Conservation (phyloP, 352 stramenopile genomes). For the Globisporangium lucens region DNA sequence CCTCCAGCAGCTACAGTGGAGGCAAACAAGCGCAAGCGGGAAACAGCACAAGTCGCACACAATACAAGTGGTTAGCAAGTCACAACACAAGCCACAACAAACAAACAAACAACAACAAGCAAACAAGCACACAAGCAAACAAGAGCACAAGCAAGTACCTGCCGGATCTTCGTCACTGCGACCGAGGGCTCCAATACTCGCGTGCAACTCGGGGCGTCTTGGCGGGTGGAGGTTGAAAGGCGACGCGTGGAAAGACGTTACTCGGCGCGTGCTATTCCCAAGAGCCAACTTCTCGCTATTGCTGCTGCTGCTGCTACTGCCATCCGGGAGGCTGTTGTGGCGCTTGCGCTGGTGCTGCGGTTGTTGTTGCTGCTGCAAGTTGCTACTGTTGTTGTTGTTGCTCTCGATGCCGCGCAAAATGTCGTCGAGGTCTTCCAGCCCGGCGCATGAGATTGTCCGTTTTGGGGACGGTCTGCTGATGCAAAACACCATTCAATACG, state of each 20-base stretch:
- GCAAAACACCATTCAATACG: neutral
- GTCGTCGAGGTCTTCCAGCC: slow-evolving; percentile 48
- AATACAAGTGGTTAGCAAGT: neutral
- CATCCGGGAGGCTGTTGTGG: slow-evolving; percentile 41
- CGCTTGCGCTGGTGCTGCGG: slow-evolving; percentile 39
- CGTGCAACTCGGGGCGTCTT: neutral
- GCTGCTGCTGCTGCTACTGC: slow-evolving; percentile 25
- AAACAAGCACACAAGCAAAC: neutral
- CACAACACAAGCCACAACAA: too few species aligned
- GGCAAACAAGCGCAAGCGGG: neutral
- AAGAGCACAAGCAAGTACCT: neutral
- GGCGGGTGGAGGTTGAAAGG: slow-evolving; percentile 3
- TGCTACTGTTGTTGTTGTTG: neutral
- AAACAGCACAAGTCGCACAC: neutral
- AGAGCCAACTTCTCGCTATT: neutral
- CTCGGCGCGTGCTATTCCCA: neutral
- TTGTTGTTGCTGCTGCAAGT: slow-evolving; percentile 1
- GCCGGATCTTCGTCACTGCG: neutral
- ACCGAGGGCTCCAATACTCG: neutral
- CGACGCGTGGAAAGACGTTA: slow-evolving; percentile 15
- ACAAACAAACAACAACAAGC: neutral
- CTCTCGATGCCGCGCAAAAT: slow-evolving; percentile 30
- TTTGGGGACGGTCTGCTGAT: slow-evolving; percentile 51
- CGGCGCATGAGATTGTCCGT: slow-evolving; percentile 52
- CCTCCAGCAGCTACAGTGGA: neutral